A percentile compares a stretch with the other conserved stretches of the same genome.
Evolutionary conservation across 2,329 filamentous ascomycete genomes (phyloP).

Genomic region (Madurella fahalii): DNA sequence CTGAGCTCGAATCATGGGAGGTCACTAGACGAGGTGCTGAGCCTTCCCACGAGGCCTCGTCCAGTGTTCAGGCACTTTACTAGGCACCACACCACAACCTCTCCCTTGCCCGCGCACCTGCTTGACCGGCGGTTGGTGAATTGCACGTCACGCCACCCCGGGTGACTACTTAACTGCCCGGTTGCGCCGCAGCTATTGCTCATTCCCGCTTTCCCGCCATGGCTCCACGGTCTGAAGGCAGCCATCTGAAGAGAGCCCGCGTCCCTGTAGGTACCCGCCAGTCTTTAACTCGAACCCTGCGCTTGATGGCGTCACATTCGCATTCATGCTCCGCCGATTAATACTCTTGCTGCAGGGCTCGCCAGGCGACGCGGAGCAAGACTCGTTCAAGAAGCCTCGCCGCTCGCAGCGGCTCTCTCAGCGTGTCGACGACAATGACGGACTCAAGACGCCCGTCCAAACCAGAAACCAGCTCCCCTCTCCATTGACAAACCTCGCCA

Average conservation of each 20-base stretch:
- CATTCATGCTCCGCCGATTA: conserved; percentile 27
- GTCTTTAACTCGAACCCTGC: conserved; percentile 7
- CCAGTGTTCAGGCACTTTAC: conserved; percentile 10
- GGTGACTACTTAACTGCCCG: conserved; percentile 1
- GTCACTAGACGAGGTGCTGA: not conserved
- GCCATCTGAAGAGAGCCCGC: conserved; percentile 76
- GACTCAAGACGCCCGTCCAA: conserved; percentile 52
- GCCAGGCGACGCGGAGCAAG: conserved; percentile 56
- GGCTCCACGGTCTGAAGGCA: conserved; percentile 59
- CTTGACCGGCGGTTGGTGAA: not conserved
- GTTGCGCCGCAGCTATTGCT: not conserved
- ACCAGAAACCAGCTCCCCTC: conserved; percentile 72
- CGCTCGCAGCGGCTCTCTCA: conserved; percentile 67
- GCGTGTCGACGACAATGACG: conserved; percentile 37
- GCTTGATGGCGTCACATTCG: conserved; percentile 24
- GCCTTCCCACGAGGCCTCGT: conserved; percentile 11
- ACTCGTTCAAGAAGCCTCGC: conserved; percentile 74
- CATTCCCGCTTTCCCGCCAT: conserved; percentile 33
- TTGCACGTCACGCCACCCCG: conserved; percentile 2
- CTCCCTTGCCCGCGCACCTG: not conserved
- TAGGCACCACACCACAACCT: conserved; percentile 11
- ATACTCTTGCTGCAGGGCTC: conserved; percentile 53
- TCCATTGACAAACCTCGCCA: conserved; percentile 62
- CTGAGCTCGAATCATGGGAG: conserved; percentile 3
- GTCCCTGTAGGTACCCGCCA: conserved; percentile 40